These are phyloP conservation scores for Tetrahymena malaccensis DNA, from an alignment of 73 alveolate genomes.

Conservation along the genomic window DNA sequence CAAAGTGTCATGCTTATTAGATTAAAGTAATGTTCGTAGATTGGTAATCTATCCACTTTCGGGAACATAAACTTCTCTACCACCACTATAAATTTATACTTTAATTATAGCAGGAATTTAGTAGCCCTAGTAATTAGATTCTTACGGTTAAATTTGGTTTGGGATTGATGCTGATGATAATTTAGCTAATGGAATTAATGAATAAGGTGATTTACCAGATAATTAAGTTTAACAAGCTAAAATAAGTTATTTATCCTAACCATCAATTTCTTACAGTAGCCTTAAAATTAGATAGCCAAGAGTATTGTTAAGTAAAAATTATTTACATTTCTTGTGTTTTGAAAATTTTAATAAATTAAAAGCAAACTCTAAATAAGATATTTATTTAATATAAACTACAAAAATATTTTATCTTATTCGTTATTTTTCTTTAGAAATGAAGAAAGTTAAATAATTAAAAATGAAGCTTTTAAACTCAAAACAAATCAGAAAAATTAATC, in stretches of 20 bases:
- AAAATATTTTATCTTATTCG: no score
- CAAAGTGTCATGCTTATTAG: not conserved
- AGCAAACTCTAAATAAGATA: no score
- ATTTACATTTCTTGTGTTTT: not conserved
- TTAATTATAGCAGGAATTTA: not conserved
- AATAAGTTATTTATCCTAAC: not conserved
- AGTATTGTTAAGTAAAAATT: not conserved
- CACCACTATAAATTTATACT: not conserved
- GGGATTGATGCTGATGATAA: not conserved
- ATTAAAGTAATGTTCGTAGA: not conserved
- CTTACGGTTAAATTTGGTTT: not conserved
- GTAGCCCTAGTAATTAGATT: not conserved
- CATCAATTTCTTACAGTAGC: not conserved
- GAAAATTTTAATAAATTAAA: no score
- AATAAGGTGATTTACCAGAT: not conserved
- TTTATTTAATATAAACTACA: no score
- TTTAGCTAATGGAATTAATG: not conserved
- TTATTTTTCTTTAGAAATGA: no score
- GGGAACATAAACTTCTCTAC: not conserved
- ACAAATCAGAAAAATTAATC: no score
- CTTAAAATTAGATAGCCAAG: not conserved
- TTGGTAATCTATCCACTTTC: not conserved
- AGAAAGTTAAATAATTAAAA: no score
- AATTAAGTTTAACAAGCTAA: not conserved
- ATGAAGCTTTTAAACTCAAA: not conserved